Base-by-base conservation (phyloP, 1,139 yeast species). In the Neolecta irregularis region DNA sequence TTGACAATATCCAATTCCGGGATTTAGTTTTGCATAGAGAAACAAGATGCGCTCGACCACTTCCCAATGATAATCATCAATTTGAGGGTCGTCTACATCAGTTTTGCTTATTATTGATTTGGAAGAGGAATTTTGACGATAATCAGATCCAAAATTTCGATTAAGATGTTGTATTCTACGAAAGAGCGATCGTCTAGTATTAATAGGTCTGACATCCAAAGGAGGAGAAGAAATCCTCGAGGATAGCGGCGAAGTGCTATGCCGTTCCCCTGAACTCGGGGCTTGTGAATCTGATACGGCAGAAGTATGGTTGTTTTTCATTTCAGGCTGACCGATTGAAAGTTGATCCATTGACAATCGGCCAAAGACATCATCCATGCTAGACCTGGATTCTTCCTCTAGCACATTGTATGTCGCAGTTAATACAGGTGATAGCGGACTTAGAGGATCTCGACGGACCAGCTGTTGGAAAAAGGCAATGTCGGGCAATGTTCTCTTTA, bases 1-100 rank as follows among this genome's bases (percentile, higher is more conserved):
- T 32, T 33, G 36, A 5, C 29, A 36, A 4, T 33, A 33, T 6
- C 38, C 38, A 12, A 33, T 16, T 5, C 39, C 36, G 2, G 36
- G 36, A 9, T 33, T 33, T 6, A 33, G 28, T 23, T 33, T 33
- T 9, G 36, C 36, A 13, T 15, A 33, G 20, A 33, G 12, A 23
- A 33, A 33, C 20, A 33, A 18, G 13, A 33, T 33, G n/a, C 36
- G 19, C 21, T 33, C 36, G 5, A 32, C 12, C n/a, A 22, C 21
- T 16, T 33, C 36, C 19, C 36, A 32, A 32, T 33, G 36, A 6
- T 31, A n/a, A 2, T 24, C 36, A 9, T 32, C 23, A 16, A 18
- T 18, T n/a, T 24, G 37, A 7, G 29, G 12, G 12, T 32, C 35
- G n/a, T 5, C 12, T 6, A 13, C 17, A 13, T 13, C 12, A 2